phyloP scores from a whole-genome alignment of 139 green algal genomes.

The Dunaliella primolecta region DNA sequence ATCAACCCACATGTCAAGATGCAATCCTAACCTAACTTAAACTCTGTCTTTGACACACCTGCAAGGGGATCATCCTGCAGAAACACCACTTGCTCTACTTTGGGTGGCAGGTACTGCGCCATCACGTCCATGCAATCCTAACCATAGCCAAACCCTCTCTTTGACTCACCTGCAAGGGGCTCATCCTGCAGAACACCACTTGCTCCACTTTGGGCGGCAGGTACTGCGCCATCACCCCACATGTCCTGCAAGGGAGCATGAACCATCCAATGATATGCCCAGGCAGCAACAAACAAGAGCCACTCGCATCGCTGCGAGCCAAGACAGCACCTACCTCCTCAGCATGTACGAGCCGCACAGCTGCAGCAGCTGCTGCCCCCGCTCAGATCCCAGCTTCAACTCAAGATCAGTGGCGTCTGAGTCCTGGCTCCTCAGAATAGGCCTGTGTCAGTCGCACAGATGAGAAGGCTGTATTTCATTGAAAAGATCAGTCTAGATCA shows the following conservation, averaged over 20 bases:
- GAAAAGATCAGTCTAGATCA: too few relatives aligned
- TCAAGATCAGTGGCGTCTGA: constrained; percentile 76
- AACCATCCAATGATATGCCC: too few relatives aligned
- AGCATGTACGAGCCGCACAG: constrained; percentile 95
- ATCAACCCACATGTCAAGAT: constrained; percentile 95
- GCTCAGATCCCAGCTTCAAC: constrained; percentile 51
- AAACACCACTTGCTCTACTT: constrained; percentile 90
- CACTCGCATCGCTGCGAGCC: too few relatives aligned
- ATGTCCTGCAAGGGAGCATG: constrained; percentile 69
- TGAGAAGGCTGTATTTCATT: neutral
- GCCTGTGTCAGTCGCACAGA: constrained; percentile 21
- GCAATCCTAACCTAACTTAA: too few relatives aligned
- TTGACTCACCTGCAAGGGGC: constrained; percentile 71
- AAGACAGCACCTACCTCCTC: too few relatives aligned
- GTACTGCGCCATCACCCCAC: constrained; percentile 84
- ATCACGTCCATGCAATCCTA: too few relatives aligned
- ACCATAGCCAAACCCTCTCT: too few relatives aligned
- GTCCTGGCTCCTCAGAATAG: constrained; percentile 81
- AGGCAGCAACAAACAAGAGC: too few relatives aligned
- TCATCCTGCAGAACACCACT: constrained; percentile 90
- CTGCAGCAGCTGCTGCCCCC: constrained; percentile 67
- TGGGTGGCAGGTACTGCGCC: constrained; percentile 89
- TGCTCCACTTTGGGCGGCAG: constrained; percentile 89
- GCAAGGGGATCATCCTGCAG: constrained; percentile 83
- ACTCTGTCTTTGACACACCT: too few relatives aligned